Conservation (phyloP, 2,329 filamentous ascomycete species). For the Colletotrichum acutatum region DNA sequence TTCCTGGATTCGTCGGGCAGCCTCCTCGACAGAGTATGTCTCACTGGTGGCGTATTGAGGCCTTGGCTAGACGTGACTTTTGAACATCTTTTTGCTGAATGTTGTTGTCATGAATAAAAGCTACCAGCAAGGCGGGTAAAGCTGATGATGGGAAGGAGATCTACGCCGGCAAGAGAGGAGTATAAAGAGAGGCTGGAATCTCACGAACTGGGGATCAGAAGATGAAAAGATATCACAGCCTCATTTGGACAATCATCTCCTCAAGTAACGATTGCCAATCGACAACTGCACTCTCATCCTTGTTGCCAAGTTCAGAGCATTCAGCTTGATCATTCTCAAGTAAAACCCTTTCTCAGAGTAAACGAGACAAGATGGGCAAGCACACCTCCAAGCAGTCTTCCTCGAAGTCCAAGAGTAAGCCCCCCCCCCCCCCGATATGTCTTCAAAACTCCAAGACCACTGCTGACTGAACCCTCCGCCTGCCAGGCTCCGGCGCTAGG, state of each 20-base stretch:
- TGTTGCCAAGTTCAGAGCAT: neutral
- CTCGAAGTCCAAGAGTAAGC: constrained; percentile 18
- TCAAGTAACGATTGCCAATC: neutral
- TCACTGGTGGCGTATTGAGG: constrained; percentile 2
- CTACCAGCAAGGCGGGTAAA: neutral
- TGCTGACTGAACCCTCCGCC: no score
- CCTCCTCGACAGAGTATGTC: constrained; percentile 12
- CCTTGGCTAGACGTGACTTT: neutral
- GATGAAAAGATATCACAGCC: neutral
- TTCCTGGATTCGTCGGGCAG: neutral
- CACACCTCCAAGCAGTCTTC: constrained; percentile 13
- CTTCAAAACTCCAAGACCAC: neutral
- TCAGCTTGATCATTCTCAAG: neutral
- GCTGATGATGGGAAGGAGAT: neutral
- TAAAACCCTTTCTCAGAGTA: neutral
- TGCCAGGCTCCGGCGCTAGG: neutral
- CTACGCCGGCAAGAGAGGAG: neutral
- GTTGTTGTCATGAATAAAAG: neutral
- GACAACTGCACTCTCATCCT: neutral
- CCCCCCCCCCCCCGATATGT: no score
- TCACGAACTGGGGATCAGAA: neutral
- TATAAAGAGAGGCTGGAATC: neutral
- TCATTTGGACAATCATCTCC: neutral
- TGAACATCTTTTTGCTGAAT: neutral
- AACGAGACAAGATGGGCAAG: constrained; percentile 9